These are phyloP conservation scores for Bruguiera parviflora DNA, from an alignment of 345 rosid genomes.

Conservation along the genomic window DNA sequence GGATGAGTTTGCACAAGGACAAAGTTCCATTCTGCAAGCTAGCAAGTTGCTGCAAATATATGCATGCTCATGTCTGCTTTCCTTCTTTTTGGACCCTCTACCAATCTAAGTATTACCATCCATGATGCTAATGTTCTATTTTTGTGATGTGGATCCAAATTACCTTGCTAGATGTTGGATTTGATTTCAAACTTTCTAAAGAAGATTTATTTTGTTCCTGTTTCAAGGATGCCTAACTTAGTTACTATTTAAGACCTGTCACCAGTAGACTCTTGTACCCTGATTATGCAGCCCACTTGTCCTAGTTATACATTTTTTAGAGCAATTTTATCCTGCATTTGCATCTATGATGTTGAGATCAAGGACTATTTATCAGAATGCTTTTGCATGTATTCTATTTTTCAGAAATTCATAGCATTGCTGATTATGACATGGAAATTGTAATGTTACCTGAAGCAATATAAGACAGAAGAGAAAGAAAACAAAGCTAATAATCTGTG, in stretches of 20 bases:
- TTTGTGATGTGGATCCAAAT: neutral
- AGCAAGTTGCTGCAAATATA: neutral
- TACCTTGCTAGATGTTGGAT: neutral
- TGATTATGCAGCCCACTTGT: neutral
- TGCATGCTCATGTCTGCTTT: neutral
- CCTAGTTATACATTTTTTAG: neutral
- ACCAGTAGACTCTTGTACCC: neutral
- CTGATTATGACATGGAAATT: too few species aligned
- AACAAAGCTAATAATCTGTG: too few species aligned
- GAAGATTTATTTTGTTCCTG: neutral
- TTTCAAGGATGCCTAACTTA: neutral
- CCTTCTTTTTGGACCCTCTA: neutral
- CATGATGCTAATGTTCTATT: neutral
- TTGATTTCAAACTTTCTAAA: neutral
- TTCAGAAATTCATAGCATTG: too few species aligned
- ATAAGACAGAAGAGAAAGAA: too few species aligned
- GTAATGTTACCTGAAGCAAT: too few species aligned
- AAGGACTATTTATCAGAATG: neutral
- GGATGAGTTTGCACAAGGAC: neutral
- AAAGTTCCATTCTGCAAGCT: neutral
- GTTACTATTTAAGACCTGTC: neutral
- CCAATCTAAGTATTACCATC: neutral
- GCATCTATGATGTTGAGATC: neutral
- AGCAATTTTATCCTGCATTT: neutral
- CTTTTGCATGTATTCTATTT: too few species aligned